Conservation (phyloP, 1,284 basidiomycete genomes). For the Coniferiporia weirii region DNA sequence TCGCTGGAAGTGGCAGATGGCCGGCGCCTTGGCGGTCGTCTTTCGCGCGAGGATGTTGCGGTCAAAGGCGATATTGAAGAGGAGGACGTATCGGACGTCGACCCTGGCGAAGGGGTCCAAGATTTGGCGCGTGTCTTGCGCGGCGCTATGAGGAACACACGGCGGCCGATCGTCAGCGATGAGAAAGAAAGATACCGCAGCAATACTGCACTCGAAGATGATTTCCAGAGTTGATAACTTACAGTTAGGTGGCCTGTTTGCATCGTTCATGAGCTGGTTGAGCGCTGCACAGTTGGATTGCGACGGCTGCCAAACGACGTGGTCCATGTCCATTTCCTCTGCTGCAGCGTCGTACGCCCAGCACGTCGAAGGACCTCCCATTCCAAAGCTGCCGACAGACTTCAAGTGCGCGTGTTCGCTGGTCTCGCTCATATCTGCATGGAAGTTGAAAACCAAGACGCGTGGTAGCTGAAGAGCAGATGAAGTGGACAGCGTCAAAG, state of each 20-base stretch:
- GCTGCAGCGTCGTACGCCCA: slow-evolving; percentile 1
- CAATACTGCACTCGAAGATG: background rate
- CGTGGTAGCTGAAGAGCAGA: background rate
- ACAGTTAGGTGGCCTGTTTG: slow-evolving; percentile 3
- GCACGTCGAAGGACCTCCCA: background rate
- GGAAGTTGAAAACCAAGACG: background rate
- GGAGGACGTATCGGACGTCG: background rate
- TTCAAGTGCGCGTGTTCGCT: background rate
- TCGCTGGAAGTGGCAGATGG: background rate
- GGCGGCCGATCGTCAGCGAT: background rate
- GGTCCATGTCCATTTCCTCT: slow-evolving; percentile 2
- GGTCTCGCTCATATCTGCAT: background rate
- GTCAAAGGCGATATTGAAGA: background rate
- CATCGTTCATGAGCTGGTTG: slow-evolving; percentile 9
- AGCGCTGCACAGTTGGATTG: slow-evolving; percentile 9
- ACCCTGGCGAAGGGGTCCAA: slow-evolving; percentile 7
- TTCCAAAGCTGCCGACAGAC: background rate
- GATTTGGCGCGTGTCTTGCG: background rate
- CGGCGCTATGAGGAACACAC: background rate
- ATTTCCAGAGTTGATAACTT: background rate
- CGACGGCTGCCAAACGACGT: slow-evolving; percentile 15
- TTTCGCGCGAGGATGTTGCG: background rate
- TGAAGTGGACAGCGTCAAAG: background rate
- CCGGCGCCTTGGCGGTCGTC: background rate
- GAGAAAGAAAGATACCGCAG: background rate